A percentile compares a stretch with the other conserved stretches of the same genome.
Evolutionary conservation across 148 eudicot species (phyloP).

Genomic region (Limonium bicolor): DNA sequence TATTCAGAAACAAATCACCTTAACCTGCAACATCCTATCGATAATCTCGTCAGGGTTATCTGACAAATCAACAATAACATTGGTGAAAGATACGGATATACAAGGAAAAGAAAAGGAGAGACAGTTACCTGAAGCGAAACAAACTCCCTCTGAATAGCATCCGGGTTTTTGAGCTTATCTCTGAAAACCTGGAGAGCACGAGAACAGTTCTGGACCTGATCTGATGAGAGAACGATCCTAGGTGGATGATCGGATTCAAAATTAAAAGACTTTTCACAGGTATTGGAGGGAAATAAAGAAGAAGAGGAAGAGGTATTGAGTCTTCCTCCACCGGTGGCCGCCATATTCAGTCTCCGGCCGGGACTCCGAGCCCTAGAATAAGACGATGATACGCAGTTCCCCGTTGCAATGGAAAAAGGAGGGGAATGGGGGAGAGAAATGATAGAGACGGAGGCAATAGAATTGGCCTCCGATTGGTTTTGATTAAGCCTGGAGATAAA

Average conservation of each 20-base stretch:
- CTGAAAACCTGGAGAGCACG: constrained; percentile 40
- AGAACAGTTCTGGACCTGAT: constrained; percentile 36
- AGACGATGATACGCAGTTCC: constrained; percentile 18
- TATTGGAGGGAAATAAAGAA: constrained; percentile 8
- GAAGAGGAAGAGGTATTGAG: constrained; percentile 9
- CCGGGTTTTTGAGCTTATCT: constrained; percentile 22
- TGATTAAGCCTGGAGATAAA: too few relatives aligned
- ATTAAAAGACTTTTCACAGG: constrained; percentile 7
- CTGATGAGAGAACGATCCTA: constrained; percentile 22
- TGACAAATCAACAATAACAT: background rate
- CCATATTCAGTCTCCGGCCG: constrained; percentile 46
- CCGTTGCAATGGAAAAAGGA: constrained; percentile 17
- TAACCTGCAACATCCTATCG: too few relatives aligned
- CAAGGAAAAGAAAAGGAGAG: background rate
- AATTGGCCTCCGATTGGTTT: too few relatives aligned
- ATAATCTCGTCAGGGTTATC: background rate
- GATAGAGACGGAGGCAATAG: too few relatives aligned
- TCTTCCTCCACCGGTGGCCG: constrained; percentile 10
- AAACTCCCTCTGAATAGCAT: constrained; percentile 42
- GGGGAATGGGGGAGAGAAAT: background rate
- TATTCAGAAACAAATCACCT: background rate
- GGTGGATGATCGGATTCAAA: constrained; percentile 20
- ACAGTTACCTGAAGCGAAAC: constrained; percentile 33
- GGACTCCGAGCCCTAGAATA: constrained; percentile 14
- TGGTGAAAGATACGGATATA: background rate